These are phyloP conservation scores for Fraxinus velutina DNA, from an alignment of 305 asterid genomes.

Conservation along the genomic window DNA sequence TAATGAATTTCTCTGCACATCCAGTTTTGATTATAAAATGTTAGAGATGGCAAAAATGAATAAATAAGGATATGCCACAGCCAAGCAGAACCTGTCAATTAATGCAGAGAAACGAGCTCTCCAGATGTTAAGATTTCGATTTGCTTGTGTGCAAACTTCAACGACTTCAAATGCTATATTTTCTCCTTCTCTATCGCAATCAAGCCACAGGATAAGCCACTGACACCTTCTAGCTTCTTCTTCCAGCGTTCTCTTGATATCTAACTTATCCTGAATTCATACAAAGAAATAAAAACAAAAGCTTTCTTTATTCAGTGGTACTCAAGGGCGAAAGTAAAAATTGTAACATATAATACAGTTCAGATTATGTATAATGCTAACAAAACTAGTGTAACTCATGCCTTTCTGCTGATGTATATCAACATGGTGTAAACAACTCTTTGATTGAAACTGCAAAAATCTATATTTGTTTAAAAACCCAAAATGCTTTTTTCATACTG, in stretches of 20 bases:
- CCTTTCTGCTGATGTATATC: not conserved
- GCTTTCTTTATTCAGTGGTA: not conserved
- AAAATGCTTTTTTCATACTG: not conserved
- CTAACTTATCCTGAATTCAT: constrained; percentile 66
- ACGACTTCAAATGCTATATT: constrained; percentile 94
- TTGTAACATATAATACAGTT: not conserved
- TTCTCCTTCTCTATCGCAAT: constrained; percentile 98
- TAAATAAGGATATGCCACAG: constrained; percentile 26
- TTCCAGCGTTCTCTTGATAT: constrained; percentile 79
- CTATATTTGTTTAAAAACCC: not conserved
- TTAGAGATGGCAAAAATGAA: constrained; percentile 21
- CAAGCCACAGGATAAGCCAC: constrained; percentile 98
- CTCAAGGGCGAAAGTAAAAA: not conserved
- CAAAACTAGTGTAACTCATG: not conserved
- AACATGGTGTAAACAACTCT: not conserved
- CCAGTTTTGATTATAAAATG: constrained; percentile 21
- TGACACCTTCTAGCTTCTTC: constrained; percentile 88
- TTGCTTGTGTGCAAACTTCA: constrained; percentile 74
- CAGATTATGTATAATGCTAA: not conserved
- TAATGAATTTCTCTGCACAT: constrained; percentile 72
- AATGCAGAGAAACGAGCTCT: constrained; percentile 97
- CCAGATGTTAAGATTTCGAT: constrained; percentile 69
- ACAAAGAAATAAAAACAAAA: constrained; percentile 22
- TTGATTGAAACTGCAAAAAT: not conserved
- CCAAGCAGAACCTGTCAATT: constrained; percentile 60